Conservation (phyloP, 1,139 yeast species). For the Pichia sp. region DNA sequence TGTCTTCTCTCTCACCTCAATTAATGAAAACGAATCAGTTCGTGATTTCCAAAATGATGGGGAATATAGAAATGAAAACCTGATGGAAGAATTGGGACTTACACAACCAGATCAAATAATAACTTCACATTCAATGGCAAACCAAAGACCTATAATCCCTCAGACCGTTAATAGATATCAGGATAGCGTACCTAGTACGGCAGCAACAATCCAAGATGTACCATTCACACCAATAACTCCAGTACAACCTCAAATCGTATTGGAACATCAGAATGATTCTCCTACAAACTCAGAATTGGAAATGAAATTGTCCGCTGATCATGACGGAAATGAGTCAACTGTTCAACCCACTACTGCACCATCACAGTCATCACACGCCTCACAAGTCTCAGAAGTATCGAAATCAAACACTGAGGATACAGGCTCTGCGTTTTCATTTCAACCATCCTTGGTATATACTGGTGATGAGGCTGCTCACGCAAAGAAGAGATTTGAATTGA, state of each 20-base stretch:
- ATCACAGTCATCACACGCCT: no score
- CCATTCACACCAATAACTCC: slow-evolving; percentile 7
- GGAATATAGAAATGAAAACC: neutral
- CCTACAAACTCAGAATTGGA: no score
- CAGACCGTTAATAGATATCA: neutral
- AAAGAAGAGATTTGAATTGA: neutral
- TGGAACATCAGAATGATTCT: no score
- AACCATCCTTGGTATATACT: slow-evolving; percentile 9
- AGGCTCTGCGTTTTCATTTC: slow-evolving; percentile 12
- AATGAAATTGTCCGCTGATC: no score
- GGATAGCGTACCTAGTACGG: neutral
- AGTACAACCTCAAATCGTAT: no score
- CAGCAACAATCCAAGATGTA: neutral
- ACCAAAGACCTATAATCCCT: neutral
- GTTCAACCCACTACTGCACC: no score
- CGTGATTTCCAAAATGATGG: no score
- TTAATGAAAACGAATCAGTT: no score
- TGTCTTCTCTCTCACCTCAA: no score
- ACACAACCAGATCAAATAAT: slow-evolving; percentile 3
- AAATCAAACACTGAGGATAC: neutral
- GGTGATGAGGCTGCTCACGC: slow-evolving; percentile 1
- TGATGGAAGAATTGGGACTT: slow-evolving; percentile 8
- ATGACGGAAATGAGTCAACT: no score
- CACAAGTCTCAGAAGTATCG: no score
- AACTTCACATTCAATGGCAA: neutral